A percentile compares a stretch with the other conserved stretches of the same genome.
Conservation (phyloP, 164 flowering plant genomes). For the Warburgia ugandensis region DNA sequence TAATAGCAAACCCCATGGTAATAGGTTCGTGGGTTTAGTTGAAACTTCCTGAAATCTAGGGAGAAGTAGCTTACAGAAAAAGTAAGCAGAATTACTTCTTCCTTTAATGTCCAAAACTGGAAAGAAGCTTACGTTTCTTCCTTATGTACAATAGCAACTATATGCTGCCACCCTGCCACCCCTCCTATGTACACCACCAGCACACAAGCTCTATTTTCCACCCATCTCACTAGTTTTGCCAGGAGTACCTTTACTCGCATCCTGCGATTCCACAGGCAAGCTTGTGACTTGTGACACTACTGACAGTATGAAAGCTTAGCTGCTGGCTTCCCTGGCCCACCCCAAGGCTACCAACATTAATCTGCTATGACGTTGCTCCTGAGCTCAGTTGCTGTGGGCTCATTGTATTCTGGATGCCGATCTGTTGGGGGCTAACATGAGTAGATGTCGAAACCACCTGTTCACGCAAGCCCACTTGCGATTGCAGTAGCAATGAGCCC, state of each 20-base stretch:
- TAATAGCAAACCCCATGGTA: too few relatives aligned
- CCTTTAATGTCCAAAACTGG: too few relatives aligned
- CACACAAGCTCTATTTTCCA: too few relatives aligned
- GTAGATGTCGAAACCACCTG: constrained; percentile 27
- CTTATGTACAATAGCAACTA: too few relatives aligned
- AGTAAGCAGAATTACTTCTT: too few relatives aligned
- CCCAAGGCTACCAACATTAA: constrained; percentile 53
- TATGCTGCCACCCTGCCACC: too few relatives aligned
- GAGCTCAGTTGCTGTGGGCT: constrained; percentile 64
- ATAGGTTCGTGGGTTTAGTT: too few relatives aligned
- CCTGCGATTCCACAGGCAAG: constrained; percentile 78
- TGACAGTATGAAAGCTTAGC: constrained; percentile 85
- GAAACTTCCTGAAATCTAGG: too few relatives aligned
- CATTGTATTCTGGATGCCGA: constrained; percentile 51
- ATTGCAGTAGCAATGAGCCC: constrained; percentile 44
- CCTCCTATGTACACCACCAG: too few relatives aligned
- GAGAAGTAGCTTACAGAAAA: too few relatives aligned
- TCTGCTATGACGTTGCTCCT: constrained; percentile 34
- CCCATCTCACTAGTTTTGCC: too few relatives aligned
- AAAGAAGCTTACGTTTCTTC: too few relatives aligned
- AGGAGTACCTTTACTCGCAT: constrained; percentile 59
- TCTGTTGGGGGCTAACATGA: constrained; percentile 48
- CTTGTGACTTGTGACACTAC: constrained; percentile 82
- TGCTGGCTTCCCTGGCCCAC: constrained; percentile 86
- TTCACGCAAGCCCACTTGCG: constrained; percentile 6